Evolutionary conservation across 2,329 filamentous ascomycete species (phyloP), one percentile per base, ranked within the genome.

Genomic region (Colletotrichum abscissum): DNA sequence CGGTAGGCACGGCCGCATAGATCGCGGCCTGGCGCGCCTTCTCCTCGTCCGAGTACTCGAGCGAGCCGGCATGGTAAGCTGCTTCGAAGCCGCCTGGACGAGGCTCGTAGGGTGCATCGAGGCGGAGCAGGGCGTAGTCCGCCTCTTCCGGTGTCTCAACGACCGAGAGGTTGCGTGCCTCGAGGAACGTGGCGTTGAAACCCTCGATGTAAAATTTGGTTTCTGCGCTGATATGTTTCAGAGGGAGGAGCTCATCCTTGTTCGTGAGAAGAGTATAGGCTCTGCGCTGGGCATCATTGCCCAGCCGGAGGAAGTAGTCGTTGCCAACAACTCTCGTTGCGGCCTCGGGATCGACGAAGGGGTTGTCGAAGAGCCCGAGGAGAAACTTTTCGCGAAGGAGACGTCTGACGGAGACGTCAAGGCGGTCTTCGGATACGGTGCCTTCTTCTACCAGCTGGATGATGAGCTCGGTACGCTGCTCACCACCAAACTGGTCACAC

Each of bases 401-500:
- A 1, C 84, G 84, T 2, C 84, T 80, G 2, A 88, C 83, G 0
- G 86, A 88, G 8, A 79, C 66, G 64, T 89, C 84, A 4, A 89
- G 77, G 14, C 87, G 85, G 0, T 78, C 76, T 67, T 88, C 86
- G 8, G 81, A 75, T 14, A 86, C 76, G n/a, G 79, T 76, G 30
- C 82, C 84, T 59, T 82, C 80, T 1, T 82, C 75, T 0, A 88
- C 86, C 0, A 87, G 79, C 67, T 88, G 80, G 2, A 87, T 76
- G n/a, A 89, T 79, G 2, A 89, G 82, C 67, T 89, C 87, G 0
- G 86, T 82, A 0, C 84, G 78, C 3, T 81, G 75, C 76, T 89
- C 88, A 12, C 88, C 87, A 1, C 88, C 87, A 62, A 89, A 84
- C 69, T 88, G 87, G 71, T 89, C 88, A 42, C 84, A 85, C 0